Percentiles rank a stretch among this genome's conserved stretches.
phyloP scores from a whole-genome alignment of 176 grass and related monocot genomes.

The Raddia guianensis region DNA sequence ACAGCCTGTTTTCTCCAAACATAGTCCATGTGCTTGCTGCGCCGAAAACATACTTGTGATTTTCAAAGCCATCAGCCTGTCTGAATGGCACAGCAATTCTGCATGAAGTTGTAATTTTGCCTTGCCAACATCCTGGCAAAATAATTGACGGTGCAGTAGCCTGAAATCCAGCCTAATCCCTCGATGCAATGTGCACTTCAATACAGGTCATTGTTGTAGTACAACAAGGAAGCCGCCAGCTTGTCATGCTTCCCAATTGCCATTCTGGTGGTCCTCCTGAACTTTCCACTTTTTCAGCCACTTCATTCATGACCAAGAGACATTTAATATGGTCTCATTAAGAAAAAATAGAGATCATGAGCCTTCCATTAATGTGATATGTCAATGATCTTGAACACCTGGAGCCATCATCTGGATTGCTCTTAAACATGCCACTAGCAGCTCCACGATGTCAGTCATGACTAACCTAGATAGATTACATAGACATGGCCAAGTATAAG shows the following conservation, averaged over 20 bases:
- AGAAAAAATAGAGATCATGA: constrained; percentile 33
- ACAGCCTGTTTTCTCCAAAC: constrained; percentile 17
- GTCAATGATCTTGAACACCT: constrained; percentile 31
- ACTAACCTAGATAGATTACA: constrained; percentile 7
- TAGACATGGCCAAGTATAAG: neutral
- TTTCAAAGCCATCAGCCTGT: neutral
- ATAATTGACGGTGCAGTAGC: neutral
- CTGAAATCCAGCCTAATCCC: constrained; percentile 22
- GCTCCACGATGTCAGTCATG: neutral
- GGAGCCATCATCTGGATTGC: constrained; percentile 2
- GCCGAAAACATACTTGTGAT: neutral
- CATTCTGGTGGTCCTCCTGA: constrained; percentile 42
- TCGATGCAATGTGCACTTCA: constrained; percentile 13
- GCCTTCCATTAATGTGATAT: constrained; percentile 29
- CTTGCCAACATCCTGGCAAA: neutral
- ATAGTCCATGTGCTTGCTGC: constrained; percentile 2
- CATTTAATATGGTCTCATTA: constrained; percentile 37
- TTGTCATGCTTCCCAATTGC: constrained; percentile 21
- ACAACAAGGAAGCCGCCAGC: constrained; percentile 36
- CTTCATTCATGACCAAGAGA: constrained; percentile 41
- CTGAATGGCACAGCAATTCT: constrained; percentile 6
- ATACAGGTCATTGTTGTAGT: constrained; percentile 38
- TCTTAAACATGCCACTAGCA: neutral
- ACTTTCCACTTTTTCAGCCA: constrained; percentile 29
- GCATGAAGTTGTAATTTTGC: constrained; percentile 1